Evolutionary conservation across 257 asterid species (phyloP).

Genomic region (Solanum tarapatanum): DNA sequence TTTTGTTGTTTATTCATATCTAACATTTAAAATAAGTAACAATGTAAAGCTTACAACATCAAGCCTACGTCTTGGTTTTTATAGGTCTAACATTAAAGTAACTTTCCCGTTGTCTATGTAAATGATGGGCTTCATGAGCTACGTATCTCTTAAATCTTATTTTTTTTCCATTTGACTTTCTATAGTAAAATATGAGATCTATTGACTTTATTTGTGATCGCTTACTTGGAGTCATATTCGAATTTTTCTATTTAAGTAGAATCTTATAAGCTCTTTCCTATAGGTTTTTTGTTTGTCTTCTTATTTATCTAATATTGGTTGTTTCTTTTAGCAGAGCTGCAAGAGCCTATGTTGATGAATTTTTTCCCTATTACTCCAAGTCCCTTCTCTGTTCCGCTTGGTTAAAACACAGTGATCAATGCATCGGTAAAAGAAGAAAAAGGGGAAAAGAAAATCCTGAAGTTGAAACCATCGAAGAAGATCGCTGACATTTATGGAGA

Average conservation of each 20-base stretch:
- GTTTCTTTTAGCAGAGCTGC: slow-evolving; percentile 26
- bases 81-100: neutral
- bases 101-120: neutral
- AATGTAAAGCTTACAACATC: neutral
- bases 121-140: neutral
- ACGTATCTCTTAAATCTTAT: neutral
- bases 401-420: slow-evolving; percentile 7
- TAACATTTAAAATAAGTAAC: neutral
- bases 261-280: neutral
- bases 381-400: slow-evolving; percentile 1
- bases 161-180: neutral
- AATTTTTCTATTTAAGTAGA: neutral
- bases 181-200: neutral
- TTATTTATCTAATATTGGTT: neutral
- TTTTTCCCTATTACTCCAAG: slow-evolving; percentile 10
- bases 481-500: slow-evolving; percentile 49
- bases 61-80: neutral
- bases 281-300: neutral
- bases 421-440: slow-evolving; percentile 8
- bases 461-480: neutral
- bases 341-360: neutral
- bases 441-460: slow-evolving; percentile 1
- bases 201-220: neutral
- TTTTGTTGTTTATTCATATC: neutral
- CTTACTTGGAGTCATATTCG: neutral